Percentiles rank a stretch among this genome's conserved stretches.
phyloP scores from a whole-genome alignment of 352 stramenopile species.

The Globisporangium okanoganense region DNA sequence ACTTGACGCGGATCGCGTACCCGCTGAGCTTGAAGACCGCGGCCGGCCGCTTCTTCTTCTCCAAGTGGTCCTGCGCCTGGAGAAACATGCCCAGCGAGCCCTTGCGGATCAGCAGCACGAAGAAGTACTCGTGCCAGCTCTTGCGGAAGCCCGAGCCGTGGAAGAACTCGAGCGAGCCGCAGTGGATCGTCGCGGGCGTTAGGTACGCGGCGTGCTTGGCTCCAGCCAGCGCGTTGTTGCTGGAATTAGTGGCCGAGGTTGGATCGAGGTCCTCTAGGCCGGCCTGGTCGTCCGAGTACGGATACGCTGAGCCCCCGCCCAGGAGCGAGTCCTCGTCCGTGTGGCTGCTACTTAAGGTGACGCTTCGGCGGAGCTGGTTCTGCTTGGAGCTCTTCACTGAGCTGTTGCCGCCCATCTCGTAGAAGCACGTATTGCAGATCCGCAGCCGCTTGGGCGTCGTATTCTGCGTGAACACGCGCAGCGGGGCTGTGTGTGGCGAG shows the following conservation, averaged over 20 bases:
- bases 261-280: background rate
- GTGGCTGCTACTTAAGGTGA: background rate
- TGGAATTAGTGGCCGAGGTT: background rate
- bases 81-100: conserved; percentile 70
- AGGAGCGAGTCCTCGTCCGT: conserved; percentile 6
- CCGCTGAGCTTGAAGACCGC: conserved; percentile 70
- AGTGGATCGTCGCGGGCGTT: conserved; percentile 38
- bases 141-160: conserved; percentile 60
- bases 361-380: background rate
- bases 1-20: conserved; percentile 62
- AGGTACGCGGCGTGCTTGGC: conserved; percentile 10
- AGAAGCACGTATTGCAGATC: conserved; percentile 44
- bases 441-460: conserved; percentile 35
- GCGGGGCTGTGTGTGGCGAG: conserved; percentile 39
- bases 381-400: background rate
- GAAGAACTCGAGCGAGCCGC: conserved; percentile 44
- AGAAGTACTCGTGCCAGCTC: conserved; percentile 58
- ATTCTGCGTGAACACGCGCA: conserved; percentile 49
- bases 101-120: conserved; percentile 70
- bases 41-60: conserved; percentile 37
- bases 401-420: conserved; percentile 18
- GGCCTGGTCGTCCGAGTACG: conserved; percentile 4
- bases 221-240: background rate
- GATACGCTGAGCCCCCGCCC: background rate
- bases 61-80: conserved; percentile 33